Conservation (phyloP, 495 filamentous ascomycete genomes). For the Hypoxylon trugodes region DNA sequence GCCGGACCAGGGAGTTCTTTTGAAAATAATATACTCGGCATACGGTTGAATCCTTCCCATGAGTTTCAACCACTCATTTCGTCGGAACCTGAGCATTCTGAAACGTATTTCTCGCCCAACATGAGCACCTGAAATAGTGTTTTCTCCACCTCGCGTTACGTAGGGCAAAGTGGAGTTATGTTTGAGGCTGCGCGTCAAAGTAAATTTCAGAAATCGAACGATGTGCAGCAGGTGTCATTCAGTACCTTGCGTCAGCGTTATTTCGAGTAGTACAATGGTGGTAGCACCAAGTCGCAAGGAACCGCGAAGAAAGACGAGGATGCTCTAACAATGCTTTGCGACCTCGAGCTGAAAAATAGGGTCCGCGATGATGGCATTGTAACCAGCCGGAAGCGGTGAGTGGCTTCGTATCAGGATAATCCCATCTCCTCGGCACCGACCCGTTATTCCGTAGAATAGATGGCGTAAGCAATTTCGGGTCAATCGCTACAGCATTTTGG, state of each 20-base stretch:
- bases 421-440: conserved; percentile 26
- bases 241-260: conserved; percentile 39
- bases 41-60: conserved; percentile 36
- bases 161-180: conserved; percentile 36
- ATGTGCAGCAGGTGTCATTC: conserved; percentile 37
- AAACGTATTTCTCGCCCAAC: conserved; percentile 46
- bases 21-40: conserved; percentile 28
- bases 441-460: conserved; percentile 22
- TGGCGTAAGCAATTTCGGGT: conserved; percentile 21
- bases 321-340: conserved; percentile 15
- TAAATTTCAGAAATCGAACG: conserved; percentile 36
- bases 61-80: conserved; percentile 40
- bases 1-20: conserved; percentile 18
- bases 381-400: conserved; percentile 34
- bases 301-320: conserved; percentile 16
- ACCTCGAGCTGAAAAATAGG: conserved; percentile 23
- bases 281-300: conserved; percentile 35
- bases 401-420: conserved; percentile 28
- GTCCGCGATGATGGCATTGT: conserved; percentile 19
- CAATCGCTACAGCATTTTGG: conserved; percentile 13
- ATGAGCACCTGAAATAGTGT: conserved; percentile 36
- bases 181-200: conserved; percentile 41
- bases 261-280: conserved; percentile 19
- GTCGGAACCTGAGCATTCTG: conserved; percentile 35
- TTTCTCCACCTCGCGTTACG: conserved; percentile 43